A percentile compares a stretch with the other conserved stretches of the same genome.
These are phyloP conservation scores for Taphrina pruni DNA, from an alignment of 1,139 yeast species.

Conservation along the genomic window DNA sequence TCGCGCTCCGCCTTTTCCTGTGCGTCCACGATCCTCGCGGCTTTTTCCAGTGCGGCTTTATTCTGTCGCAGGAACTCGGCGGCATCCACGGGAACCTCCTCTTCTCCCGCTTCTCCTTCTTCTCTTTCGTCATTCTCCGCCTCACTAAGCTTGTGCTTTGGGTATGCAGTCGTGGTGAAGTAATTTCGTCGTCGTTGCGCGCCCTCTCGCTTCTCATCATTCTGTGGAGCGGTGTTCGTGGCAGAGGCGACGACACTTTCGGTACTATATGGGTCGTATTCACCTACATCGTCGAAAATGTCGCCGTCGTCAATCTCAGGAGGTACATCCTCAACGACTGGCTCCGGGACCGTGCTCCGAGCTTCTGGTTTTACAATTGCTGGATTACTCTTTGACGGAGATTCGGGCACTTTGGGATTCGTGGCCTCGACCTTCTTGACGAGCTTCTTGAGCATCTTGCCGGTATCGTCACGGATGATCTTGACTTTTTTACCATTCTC, in stretches of 20 bases:
- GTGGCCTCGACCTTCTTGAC: constrained; percentile 15
- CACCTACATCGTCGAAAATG: constrained; percentile 21
- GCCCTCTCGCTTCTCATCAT: not conserved
- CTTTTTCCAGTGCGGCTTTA: constrained; percentile 12
- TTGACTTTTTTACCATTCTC: constrained; percentile 33
- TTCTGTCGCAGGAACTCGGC: constrained; percentile 9
- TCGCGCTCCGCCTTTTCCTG: constrained; percentile 14
- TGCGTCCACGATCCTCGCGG: constrained; percentile 14
- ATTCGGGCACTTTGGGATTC: not conserved
- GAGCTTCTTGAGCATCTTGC: constrained; percentile 26
- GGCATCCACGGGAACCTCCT: not conserved
- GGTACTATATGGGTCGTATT: constrained; percentile 12
- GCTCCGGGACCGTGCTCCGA: not conserved
- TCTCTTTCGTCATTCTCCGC: not conserved
- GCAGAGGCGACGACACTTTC: not conserved
- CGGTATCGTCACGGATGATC: constrained; percentile 21
- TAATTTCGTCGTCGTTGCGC: constrained; percentile 7
- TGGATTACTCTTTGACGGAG: not conserved
- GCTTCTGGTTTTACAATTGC: not conserved
- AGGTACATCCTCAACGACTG: not conserved
- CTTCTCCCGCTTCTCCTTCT: constrained; percentile 1
- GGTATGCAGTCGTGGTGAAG: not conserved
- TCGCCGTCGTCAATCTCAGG: not conserved
- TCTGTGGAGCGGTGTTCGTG: not conserved
- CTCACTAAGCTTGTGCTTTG: not conserved